Percentiles rank a stretch among this genome's conserved stretches.
These are phyloP conservation scores for Exophiala oligosperma DNA, from an alignment of 2,329 filamentous ascomycete species.

Conservation along the genomic window DNA sequence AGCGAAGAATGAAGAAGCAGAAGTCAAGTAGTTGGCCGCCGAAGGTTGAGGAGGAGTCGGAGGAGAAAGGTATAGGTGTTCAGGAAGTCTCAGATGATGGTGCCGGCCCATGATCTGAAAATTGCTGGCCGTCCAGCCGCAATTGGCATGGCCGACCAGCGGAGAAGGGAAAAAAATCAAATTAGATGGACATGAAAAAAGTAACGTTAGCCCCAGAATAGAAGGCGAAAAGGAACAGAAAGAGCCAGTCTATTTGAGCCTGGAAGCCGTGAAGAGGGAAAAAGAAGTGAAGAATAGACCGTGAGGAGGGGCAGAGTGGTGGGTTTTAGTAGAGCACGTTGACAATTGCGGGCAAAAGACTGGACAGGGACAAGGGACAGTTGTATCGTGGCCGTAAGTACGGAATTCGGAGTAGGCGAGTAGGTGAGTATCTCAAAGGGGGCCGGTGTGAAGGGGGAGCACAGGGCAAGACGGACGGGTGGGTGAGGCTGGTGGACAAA, in stretches of 20 bases:
- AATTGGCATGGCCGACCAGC: constrained; percentile 18
- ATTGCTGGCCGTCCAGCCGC: constrained; percentile 9
- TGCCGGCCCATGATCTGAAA: constrained; percentile 27
- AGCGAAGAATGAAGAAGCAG: constrained; percentile 23
- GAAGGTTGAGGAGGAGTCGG: constrained; percentile 19
- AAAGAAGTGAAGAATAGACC: neutral
- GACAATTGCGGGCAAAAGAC: constrained; percentile 3
- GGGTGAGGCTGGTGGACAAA: too few relatives aligned
- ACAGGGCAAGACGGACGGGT: too few relatives aligned
- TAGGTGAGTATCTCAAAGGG: too few relatives aligned
- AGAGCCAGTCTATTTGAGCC: neutral
- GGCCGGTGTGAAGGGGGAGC: too few relatives aligned
- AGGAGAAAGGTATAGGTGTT: constrained; percentile 29
- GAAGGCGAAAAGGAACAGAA: neutral
- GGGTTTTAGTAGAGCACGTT: constrained; percentile 6
- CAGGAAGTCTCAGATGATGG: constrained; percentile 27
- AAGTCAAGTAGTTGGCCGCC: constrained; percentile 12
- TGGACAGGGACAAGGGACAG: neutral
- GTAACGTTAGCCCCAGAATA: neutral
- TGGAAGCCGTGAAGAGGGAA: neutral
- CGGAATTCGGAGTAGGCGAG: too few relatives aligned
- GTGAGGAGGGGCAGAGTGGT: neutral
- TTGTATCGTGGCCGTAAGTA: too few relatives aligned
- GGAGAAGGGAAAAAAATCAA: constrained; percentile 1
- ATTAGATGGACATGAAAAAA: constrained; percentile 1